Percentiles rank a stretch among this genome's conserved stretches.
Evolutionary conservation across 768 basidiomycete species (phyloP).

Genomic region (Roridomyces roridus): DNA sequence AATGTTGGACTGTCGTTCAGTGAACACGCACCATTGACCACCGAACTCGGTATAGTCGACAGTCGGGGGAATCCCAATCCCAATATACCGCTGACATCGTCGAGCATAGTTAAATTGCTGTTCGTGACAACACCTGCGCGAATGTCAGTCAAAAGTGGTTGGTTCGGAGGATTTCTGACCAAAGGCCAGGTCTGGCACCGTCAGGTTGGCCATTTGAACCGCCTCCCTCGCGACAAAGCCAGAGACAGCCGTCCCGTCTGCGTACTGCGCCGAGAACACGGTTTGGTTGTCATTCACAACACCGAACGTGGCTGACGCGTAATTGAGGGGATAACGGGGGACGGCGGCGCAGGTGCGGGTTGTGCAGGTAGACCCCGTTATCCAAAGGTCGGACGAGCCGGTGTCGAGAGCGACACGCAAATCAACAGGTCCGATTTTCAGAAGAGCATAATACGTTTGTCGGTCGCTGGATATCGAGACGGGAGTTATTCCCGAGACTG

Average conservation of each 20-base stretch:
- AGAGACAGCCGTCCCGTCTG: constrained; percentile 71
- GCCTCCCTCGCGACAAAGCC: constrained; percentile 78
- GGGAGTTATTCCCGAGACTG: constrained; percentile 43
- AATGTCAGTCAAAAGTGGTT: background rate
- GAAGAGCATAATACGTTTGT: constrained; percentile 67
- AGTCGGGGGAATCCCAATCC: constrained; percentile 81
- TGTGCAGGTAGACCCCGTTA: constrained; percentile 67
- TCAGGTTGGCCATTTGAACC: constrained; percentile 64
- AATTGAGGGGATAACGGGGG: constrained; percentile 75
- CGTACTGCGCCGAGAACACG: constrained; percentile 63
- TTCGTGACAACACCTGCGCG: constrained; percentile 61
- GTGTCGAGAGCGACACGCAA: constrained; percentile 80
- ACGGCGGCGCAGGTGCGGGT: constrained; percentile 58
- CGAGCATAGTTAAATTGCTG: constrained; percentile 66
- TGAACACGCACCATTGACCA: constrained; percentile 53
- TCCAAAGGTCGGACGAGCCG: constrained; percentile 76
- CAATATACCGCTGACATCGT: constrained; percentile 73
- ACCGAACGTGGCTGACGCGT: constrained; percentile 69
- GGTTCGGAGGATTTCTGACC: constrained; percentile 48
- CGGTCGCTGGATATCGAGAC: constrained; percentile 54
- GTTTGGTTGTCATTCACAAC: constrained; percentile 68
- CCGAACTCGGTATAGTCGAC: constrained; percentile 57
- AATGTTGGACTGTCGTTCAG: background rate
- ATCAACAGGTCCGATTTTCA: constrained; percentile 64
- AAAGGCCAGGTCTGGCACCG: constrained; percentile 65